A percentile compares a stretch with the other conserved stretches of the same genome.
These are phyloP conservation scores for Avena atlantica DNA, from an alignment of 176 grass and related monocot species.

Conservation along the genomic window DNA sequence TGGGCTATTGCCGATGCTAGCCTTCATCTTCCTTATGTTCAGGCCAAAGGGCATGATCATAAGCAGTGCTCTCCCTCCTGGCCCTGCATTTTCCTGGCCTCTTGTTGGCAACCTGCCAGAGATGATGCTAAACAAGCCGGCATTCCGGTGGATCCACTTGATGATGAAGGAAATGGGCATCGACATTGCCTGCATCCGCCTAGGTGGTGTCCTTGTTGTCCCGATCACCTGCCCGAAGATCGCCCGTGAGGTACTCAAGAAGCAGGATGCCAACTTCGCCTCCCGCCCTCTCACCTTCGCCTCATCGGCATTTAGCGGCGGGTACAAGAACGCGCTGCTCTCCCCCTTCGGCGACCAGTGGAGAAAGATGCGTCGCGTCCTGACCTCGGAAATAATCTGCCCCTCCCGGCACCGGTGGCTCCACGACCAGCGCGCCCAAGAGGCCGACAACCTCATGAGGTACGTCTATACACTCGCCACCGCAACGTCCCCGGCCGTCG, in stretches of 20 bases:
- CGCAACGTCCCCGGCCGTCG: background rate
- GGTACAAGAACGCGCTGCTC: too few relatives aligned
- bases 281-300: slow-evolving; percentile 47
- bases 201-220: slow-evolving; percentile 41
- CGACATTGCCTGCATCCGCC: slow-evolving; percentile 47
- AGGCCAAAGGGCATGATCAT: too few relatives aligned
- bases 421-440: background rate
- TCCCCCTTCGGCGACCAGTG: slow-evolving; percentile 46
- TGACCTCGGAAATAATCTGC: slow-evolving; percentile 34
- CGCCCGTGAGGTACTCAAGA: slow-evolving; percentile 47
- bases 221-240: slow-evolving; percentile 41
- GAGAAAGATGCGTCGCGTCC: slow-evolving; percentile 59
- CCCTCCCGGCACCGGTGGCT: slow-evolving; percentile 7
- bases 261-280: slow-evolving; percentile 49
- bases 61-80: slow-evolving; percentile 28
- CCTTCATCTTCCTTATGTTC: too few relatives aligned
- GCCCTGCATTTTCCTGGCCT: slow-evolving; percentile 40
- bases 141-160: too few relatives aligned
- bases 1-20: background rate
- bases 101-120: slow-evolving; percentile 41
- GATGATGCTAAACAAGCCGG: too few relatives aligned
- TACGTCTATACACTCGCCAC: slow-evolving; percentile 1
- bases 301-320: background rate
- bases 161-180: too few relatives aligned
- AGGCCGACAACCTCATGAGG: too few relatives aligned